Conservation (phyloP, 345 rosid genomes). For the Brassica incana region DNA sequence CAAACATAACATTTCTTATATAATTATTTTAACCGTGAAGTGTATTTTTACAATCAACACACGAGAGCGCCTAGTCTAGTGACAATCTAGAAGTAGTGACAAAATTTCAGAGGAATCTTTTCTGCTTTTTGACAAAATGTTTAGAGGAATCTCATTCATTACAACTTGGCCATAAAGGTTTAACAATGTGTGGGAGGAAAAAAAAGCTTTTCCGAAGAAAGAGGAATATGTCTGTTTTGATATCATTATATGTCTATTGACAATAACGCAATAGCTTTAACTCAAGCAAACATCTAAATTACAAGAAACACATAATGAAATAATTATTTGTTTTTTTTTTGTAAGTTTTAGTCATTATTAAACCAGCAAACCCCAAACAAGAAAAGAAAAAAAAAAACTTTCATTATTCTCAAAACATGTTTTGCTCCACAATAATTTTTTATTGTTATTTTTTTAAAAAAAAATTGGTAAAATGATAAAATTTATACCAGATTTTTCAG, state of each 20-base stretch:
- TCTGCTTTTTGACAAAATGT: slow-evolving; percentile 32
- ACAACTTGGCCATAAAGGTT: slow-evolving; percentile 30
- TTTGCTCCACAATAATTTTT: background rate
- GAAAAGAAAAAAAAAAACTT: background rate
- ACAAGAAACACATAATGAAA: background rate
- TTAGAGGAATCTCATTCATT: slow-evolving; percentile 23
- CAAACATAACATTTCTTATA: background rate
- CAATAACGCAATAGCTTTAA: background rate
- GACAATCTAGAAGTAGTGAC: background rate
- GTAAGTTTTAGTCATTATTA: background rate
- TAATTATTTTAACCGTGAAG: background rate
- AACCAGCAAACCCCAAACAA: too few relatives aligned
- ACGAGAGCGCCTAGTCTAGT: background rate
- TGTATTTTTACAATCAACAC: slow-evolving; percentile 13
- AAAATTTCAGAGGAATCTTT: slow-evolving; percentile 23
- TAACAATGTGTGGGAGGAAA: slow-evolving; percentile 26
- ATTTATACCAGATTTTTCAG: too few relatives aligned
- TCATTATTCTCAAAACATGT: background rate
- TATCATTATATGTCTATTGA: slow-evolving; percentile 30
- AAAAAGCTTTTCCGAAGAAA: slow-evolving; percentile 34
- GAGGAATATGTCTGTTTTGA: slow-evolving; percentile 31
- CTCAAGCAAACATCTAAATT: slow-evolving; percentile 6
- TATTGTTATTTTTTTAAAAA: background rate
- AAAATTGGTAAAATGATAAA: too few relatives aligned
- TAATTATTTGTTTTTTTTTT: background rate